These are phyloP conservation scores for Phytophthora citricola DNA, from an alignment of 352 stramenopile genomes.

Conservation along the genomic window DNA sequence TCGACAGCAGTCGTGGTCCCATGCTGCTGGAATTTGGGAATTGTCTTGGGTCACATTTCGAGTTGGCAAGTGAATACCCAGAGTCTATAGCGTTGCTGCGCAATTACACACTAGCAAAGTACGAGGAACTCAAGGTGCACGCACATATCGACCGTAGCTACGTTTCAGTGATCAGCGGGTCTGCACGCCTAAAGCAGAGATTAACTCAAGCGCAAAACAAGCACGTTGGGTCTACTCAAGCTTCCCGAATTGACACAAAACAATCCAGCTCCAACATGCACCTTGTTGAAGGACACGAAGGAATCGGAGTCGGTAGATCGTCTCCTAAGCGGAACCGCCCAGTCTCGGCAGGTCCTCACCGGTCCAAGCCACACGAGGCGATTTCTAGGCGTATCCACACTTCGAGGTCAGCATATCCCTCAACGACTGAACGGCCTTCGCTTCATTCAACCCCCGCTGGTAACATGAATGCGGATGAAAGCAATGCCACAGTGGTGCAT, in stretches of 20 bases:
- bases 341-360: conserved; percentile 64
- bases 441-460: neutral
- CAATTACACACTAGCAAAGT: conserved; percentile 70
- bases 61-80: conserved; percentile 59
- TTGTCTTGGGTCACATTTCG: conserved; percentile 74
- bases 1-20: conserved; percentile 76
- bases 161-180: conserved; percentile 70
- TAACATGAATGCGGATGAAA: conserved; percentile 2
- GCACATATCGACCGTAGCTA: conserved; percentile 81
- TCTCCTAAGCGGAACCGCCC: conserved; percentile 73
- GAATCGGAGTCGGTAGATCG: conserved; percentile 45
- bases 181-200: conserved; percentile 52
- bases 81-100: conserved; percentile 53
- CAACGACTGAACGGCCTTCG: conserved; percentile 18
- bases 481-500: conserved; percentile 1
- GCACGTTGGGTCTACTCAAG: conserved; percentile 18
- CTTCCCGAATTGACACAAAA: conserved; percentile 14
- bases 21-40: conserved; percentile 89
- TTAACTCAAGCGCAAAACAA: conserved; percentile 61
- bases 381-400: conserved; percentile 55
- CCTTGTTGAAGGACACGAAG: conserved; percentile 30
- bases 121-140: conserved; percentile 66
- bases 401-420: conserved; percentile 56
- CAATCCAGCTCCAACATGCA: conserved; percentile 10
- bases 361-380: conserved; percentile 40